Evolutionary conservation across 2,329 filamentous ascomycete species (phyloP), one percentile per base, ranked within the genome.

Genomic region (Colletotrichum lupini): DNA sequence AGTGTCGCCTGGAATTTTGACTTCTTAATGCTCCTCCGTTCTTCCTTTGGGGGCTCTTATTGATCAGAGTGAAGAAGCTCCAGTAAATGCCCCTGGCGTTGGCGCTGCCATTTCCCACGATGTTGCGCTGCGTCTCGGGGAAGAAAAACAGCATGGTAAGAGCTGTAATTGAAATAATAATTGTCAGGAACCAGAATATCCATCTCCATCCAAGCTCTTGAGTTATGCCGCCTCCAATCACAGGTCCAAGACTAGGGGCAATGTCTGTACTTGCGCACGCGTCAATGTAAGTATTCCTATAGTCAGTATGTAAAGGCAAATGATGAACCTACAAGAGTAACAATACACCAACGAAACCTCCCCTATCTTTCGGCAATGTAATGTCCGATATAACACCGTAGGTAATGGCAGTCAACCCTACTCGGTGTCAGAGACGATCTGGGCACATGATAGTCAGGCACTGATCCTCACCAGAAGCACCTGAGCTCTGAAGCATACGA

Each of bases 351-450:
- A 91, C 86, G 77, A 87, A 88, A 11, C 83, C 81, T 26, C 89
- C 89, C 61, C 91, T 84, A 76, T 92, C 89, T 0, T 85, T 84
- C 2, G 85, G 85, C 0, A 88, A 89, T 0, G 86, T 86, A 4
- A 91, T 83, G 75, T 93, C 91, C 2, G 86, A 88, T 4, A 92
- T 86, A 1, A 92, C 86, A 0, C 86, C 90, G 19, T 77, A 75
- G 12, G 79, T 78, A 22, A 92, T 81, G 0, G 90, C 86, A 32
- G 30, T 58, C 14, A 32, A 16, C 6, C 55, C 55, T 58, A 32
- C 5, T 91, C 83, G 0, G 89, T 90, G 5, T 87, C 87, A 53
- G 85, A 35, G 8, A 35, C 9, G 32, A 1, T 35, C 11, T 12
- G 11, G 32, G 11, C 32, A 87, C 72, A 85, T 87, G 0, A 89